Evolutionary conservation across 257 asterid species (phyloP), one percentile per base, ranked within the genome.

Genomic region (Lavandula angustifolia): DNA sequence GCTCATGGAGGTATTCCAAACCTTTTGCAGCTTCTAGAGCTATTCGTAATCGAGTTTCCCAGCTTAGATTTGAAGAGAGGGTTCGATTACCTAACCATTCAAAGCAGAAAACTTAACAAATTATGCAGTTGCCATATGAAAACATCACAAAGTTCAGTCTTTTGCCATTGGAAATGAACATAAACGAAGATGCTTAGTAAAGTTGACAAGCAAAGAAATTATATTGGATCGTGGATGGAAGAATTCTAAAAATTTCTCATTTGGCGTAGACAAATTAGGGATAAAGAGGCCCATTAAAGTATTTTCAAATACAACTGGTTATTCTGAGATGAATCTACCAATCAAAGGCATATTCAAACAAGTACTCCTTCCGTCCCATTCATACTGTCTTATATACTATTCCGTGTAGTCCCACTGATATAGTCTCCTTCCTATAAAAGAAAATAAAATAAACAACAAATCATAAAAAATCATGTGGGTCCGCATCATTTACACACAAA

Each of bases 21-120:
- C 96, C 98, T 77, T 83, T 88, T 43, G 98, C 98, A 13, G 98
- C 95, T 73, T 92, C 98, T 72, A 92, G 73, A 43, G 98, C 98
- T 63, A 92, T 85, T 64, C 85, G 80, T 71, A 89, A 74, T 6
- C 96, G 95, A 54, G 84, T 83, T 62, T 85, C 89, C 98, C 98
- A 92, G 70, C 76, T 83, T 75, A 92, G 79, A 59, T 72, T 82
- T 10, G 86, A 85, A 33, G 86, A 71, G 60, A 77, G 73, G 17
- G 70, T 52, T 40, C 66, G 73, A 51, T 77, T 82, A 65, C 88
- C 96, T 91, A 75, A 64, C 64, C 9, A 42, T 38, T 59, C 4
- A 40, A 34, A 38, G 3, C 38, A 64, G 44, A 59, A 18, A 6
- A 38, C 33, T 42, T 60, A 27, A 42, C 46, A 64, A 4, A 40